Evolutionary conservation across 768 basidiomycete genomes (phyloP).

Genomic region (Russula sp.): DNA sequence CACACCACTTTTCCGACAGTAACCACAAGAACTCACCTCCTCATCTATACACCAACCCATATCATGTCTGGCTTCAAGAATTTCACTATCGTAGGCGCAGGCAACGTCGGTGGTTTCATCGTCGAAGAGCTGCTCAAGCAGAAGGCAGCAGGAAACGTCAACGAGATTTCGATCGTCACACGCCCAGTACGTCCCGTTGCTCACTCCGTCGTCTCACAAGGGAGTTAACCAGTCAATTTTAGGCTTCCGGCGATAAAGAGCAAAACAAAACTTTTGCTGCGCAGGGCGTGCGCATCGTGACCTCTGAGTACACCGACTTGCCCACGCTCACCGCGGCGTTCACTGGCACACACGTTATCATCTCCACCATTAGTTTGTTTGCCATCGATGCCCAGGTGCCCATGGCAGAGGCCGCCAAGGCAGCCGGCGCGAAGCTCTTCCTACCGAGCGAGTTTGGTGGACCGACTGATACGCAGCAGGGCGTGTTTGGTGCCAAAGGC

Average conservation of each 20-base stretch:
- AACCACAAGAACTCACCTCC: not conserved
- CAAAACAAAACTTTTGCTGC: constrained; percentile 17
- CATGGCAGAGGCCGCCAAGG: constrained; percentile 29
- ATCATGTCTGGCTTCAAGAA: constrained; percentile 25
- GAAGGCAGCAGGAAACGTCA: constrained; percentile 21
- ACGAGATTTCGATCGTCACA: constrained; percentile 23
- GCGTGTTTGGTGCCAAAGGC: constrained; percentile 18
- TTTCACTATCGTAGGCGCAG: constrained; percentile 27
- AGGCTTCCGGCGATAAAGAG: constrained; percentile 19
- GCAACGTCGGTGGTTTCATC: constrained; percentile 28
- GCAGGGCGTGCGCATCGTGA: constrained; percentile 21
- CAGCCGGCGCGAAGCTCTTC: constrained; percentile 28
- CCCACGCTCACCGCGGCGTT: constrained; percentile 26
- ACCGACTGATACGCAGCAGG: constrained; percentile 22
- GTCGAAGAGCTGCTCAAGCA: constrained; percentile 29
- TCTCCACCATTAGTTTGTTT: constrained; percentile 20
- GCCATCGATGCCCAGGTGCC: constrained; percentile 21
- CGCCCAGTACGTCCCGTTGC: constrained; percentile 21
- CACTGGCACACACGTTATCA: constrained; percentile 25
- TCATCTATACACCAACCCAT: not conserved
- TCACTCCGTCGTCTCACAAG: not conserved
- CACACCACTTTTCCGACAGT: not conserved
- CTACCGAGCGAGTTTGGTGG: constrained; percentile 35
- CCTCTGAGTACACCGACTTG: constrained; percentile 20
- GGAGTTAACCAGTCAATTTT: not conserved